A percentile compares a stretch with the other conserved stretches of the same genome.
These are phyloP conservation scores for Irpex sp. DNA, from an alignment of 1,284 basidiomycete species.

Conservation along the genomic window DNA sequence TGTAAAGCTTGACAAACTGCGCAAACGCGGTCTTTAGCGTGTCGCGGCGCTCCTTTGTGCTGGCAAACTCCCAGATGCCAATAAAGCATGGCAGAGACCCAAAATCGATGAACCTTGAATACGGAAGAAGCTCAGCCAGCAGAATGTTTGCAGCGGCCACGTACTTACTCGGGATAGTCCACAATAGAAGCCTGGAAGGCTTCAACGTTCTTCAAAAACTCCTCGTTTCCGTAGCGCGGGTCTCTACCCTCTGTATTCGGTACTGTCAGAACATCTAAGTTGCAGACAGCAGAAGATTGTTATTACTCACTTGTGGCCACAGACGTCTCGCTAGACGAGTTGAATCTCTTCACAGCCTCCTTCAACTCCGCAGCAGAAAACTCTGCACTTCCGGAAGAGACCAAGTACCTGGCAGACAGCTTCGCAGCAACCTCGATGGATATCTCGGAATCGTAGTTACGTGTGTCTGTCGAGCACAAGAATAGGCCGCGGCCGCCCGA, in stretches of 20 bases:
- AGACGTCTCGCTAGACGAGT: background rate
- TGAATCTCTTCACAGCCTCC: conserved; percentile 2
- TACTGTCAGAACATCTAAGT: background rate
- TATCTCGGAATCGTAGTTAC: background rate
- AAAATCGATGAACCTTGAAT: background rate
- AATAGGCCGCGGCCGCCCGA: background rate
- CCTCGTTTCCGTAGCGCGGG: background rate
- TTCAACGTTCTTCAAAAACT: background rate
- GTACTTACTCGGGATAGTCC: background rate
- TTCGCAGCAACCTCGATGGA: conserved; percentile 1
- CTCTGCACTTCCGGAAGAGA: background rate
- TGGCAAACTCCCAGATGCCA: conserved; percentile 2
- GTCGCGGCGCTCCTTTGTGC: background rate
- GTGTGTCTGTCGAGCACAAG: conserved; percentile 1
- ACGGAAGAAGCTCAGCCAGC: background rate
- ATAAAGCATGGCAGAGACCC: background rate
- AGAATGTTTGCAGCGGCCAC: no score
- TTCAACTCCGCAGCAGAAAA: background rate
- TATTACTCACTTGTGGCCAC: background rate
- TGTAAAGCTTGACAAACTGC: conserved; percentile 1
- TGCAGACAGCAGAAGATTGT: no score
- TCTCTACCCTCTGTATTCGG: background rate
- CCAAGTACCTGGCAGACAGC: background rate
- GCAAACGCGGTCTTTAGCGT: background rate
- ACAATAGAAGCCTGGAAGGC: background rate